Conservation (phyloP, 345 rosid species). For the thale cress (Arabidopsis thaliana) region TAIR10.1 NC_003070.9:5147001-5147500, state of each 20-base stretch:
- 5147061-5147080: neutral
- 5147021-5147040: neutral
- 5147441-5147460: neutral
- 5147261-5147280: neutral
- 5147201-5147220: neutral
- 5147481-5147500: constrained; percentile 15
- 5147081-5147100: neutral
- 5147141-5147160: constrained; percentile 11
- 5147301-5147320: too few species aligned
- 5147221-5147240: neutral
- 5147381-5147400: neutral
- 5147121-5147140: neutral
- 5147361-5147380: neutral
- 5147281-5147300: too few species aligned
- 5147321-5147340: neutral
- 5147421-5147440: neutral
- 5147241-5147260: neutral
- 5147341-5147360: neutral
- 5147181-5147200: constrained; percentile 19
- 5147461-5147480: constrained; percentile 5
- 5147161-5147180: neutral
- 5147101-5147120: neutral
- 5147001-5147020: neutral
- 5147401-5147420: neutral
- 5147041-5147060: neutral